A percentile compares a stretch with the other conserved stretches of the same genome.
Evolutionary conservation across 768 basidiomycete species (phyloP).

Genomic region (Daedaleopsis nitida): DNA sequence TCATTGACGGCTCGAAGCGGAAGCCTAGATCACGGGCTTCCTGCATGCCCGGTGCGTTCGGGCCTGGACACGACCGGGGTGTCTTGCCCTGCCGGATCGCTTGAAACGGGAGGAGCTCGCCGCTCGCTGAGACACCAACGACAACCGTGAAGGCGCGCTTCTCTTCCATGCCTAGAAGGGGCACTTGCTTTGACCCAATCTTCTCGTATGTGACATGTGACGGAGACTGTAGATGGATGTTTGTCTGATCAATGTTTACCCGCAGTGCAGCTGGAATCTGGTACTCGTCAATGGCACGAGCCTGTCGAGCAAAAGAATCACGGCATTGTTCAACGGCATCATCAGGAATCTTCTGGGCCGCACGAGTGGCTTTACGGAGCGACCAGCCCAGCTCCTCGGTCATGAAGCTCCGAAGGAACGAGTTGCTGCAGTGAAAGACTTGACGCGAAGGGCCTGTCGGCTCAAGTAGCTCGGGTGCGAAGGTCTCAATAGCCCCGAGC

Average conservation of each 20-base stretch:
- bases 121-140: slow-evolving; percentile 33
- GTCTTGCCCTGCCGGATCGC: slow-evolving; percentile 36
- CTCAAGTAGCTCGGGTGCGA: background rate
- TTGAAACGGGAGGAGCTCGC: slow-evolving; percentile 40
- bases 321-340: slow-evolving; percentile 28
- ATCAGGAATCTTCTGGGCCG: slow-evolving; percentile 38
- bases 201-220: slow-evolving; percentile 32
- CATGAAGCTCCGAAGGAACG: slow-evolving; percentile 29
- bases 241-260: slow-evolving; percentile 42
- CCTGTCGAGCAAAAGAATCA: slow-evolving; percentile 25
- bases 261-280: background rate
- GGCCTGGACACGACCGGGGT: background rate
- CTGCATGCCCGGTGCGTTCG: background rate
- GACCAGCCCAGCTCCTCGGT: slow-evolving; percentile 30
- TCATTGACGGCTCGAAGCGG: background rate
- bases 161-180: slow-evolving; percentile 37
- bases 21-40: background rate
- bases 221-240: slow-evolving; percentile 30
- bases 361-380: slow-evolving; percentile 30
- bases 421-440: background rate
- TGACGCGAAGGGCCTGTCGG: background rate
- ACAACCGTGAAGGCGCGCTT: slow-evolving; percentile 45
- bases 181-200: slow-evolving; percentile 38
- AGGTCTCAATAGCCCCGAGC: no score
- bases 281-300: background rate